A percentile compares a stretch with the other conserved stretches of the same genome.
Conservation (phyloP, 2,329 filamentous ascomycete genomes). For the Colletotrichum trifolii region DNA sequence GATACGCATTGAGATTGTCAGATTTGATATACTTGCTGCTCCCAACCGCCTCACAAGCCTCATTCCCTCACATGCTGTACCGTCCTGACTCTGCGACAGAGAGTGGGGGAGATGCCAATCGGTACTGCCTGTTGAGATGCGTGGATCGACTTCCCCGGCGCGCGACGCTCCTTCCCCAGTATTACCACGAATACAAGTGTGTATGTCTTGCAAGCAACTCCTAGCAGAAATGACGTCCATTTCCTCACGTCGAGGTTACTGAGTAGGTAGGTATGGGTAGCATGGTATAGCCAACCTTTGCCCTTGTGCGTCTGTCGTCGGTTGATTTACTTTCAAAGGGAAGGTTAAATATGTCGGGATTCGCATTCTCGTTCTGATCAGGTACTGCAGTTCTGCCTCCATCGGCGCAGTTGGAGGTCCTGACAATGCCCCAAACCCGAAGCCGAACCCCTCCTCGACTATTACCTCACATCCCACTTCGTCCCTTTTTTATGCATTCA, state of each 20-base stretch:
- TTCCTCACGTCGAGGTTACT: too few species aligned
- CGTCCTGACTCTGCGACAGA: conserved; percentile 24
- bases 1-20: too few species aligned
- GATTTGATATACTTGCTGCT: neutral
- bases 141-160: conserved; percentile 14
- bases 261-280: too few species aligned
- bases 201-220: conserved; percentile 10
- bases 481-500: conserved; percentile 31
- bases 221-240: neutral
- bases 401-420: neutral
- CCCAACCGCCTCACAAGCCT: neutral
- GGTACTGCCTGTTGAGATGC: conserved; percentile 4
- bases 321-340: too few species aligned
- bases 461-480: conserved; percentile 23
- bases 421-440: conserved; percentile 6
- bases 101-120: conserved; percentile 7
- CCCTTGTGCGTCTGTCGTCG: too few species aligned
- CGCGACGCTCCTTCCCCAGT: conserved; percentile 6
- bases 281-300: too few species aligned
- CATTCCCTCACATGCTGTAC: neutral
- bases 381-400: too few species aligned
- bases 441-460: conserved; percentile 15
- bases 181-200: neutral
- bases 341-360: too few species aligned
- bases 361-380: too few species aligned